Base-by-base conservation (phyloP, 208 protist species). In the Wallacemonas collosoma region DNA sequence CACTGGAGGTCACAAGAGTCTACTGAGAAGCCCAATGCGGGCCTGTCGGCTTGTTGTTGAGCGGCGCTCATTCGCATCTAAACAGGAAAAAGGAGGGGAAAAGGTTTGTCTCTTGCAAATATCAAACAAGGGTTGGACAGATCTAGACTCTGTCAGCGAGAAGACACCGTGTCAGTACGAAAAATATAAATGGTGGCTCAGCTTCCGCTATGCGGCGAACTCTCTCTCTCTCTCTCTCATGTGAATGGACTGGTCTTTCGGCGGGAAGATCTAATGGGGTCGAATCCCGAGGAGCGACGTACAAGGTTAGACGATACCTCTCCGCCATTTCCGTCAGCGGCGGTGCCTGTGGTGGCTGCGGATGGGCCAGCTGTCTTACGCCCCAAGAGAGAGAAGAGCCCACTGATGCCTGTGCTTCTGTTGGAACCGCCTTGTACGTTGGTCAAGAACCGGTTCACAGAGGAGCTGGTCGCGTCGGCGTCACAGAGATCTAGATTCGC, bases 401-500 rank as follows among this genome's bases (percentile, higher is more conserved):
- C 12, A 41, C 60, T 38, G n/a, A 50, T 9, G 5, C 60, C 60
- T 3, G 12, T 35, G 38, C 41, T 12, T 17, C 50, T 65, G 3
- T 5, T 12, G 8, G 36, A 5, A 3, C 41, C 26, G 8, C 4
- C 40, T 9, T 8, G 17, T 8, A 8, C 41, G 3, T 38, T 35
- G 7, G 60, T 41, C 7, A 65, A 50, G 5, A 41, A 65, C 9
- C 60, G 60, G 43, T 65, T 65, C 40, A 51, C 41, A 15, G 53
- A 39, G 12, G 38, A 17, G 9, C 60, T 43, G 4, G 45, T n/a
- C 26, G 38, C 44, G 26, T 75, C 69, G 3, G 38, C 71, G 43
- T 93, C 82, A 35, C 77, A 77, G 5, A 82, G 58, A 38, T 89
- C 83, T 41, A 93, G 60, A 45, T 68, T 89, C 3, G 60, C 62